These are phyloP conservation scores for Beauveria medogensis DNA, from an alignment of 2,329 filamentous ascomycete species.

Conservation along the genomic window DNA sequence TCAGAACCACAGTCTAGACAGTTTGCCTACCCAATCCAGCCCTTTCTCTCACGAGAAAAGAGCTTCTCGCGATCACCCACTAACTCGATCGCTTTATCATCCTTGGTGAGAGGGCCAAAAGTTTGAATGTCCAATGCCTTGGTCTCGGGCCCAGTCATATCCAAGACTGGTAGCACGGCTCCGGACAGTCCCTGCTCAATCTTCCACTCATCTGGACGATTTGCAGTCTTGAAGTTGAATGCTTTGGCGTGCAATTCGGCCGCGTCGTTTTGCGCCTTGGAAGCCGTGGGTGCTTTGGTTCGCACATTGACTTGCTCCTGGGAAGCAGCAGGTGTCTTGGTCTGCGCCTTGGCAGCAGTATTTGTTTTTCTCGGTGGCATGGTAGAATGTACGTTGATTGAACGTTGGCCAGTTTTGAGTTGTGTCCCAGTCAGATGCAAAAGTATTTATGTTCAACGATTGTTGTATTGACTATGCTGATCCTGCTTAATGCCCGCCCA, in stretches of 20 bases:
- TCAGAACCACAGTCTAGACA: neutral
- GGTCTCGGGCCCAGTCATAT: constrained; percentile 33
- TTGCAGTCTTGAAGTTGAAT: constrained; percentile 12
- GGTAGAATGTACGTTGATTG: neutral
- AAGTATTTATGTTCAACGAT: neutral
- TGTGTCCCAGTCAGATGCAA: neutral
- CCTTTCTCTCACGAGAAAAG: constrained; percentile 21
- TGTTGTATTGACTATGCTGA: neutral
- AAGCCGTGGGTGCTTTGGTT: too few relatives aligned
- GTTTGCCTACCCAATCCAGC: constrained; percentile 25
- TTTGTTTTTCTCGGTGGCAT: neutral
- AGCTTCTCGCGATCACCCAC: constrained; percentile 28
- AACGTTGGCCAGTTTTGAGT: neutral
- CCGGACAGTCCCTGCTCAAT: constrained; percentile 43
- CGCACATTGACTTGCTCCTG: too few relatives aligned
- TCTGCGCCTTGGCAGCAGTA: neutral
- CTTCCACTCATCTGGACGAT: constrained; percentile 42
- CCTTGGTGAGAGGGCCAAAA: constrained; percentile 26
- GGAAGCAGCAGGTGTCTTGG: too few relatives aligned
- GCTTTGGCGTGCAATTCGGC: neutral
- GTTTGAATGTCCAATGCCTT: constrained; percentile 20
- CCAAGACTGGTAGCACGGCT: constrained; percentile 36
- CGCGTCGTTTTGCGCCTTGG: too few relatives aligned
- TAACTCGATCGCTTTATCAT: constrained; percentile 32
- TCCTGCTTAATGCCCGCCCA: neutral